These are phyloP conservation scores for Globisporangium cystogenes DNA, from an alignment of 352 stramenopile species.

Conservation along the genomic window DNA sequence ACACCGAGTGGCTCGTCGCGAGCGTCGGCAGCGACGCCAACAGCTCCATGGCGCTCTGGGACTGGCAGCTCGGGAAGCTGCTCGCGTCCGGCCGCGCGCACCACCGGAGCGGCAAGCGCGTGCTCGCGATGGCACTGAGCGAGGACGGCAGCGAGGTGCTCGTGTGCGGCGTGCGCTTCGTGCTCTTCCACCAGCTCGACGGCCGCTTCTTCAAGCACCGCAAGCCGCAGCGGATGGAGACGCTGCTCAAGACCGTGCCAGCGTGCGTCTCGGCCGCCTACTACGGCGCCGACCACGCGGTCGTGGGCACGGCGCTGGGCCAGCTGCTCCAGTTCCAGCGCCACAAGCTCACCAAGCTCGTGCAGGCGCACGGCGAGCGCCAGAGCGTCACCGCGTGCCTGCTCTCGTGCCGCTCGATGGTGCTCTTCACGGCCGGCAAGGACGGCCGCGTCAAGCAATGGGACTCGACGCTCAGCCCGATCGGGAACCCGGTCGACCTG, in stretches of 20 bases:
- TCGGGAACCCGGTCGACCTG: constrained; percentile 64
- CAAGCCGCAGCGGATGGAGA: constrained; percentile 37
- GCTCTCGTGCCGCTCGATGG: constrained; percentile 60
- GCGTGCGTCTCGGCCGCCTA: constrained; percentile 49
- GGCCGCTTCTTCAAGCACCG: constrained; percentile 66
- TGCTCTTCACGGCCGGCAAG: constrained; percentile 74
- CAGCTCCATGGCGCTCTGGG: constrained; percentile 73
- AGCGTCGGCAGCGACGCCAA: constrained; percentile 59
- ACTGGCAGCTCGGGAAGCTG: constrained; percentile 62
- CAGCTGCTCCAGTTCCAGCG: constrained; percentile 70
- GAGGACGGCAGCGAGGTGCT: constrained; percentile 69
- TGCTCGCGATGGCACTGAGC: constrained; percentile 55
- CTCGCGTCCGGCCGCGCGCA: constrained; percentile 48
- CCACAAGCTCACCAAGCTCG: constrained; percentile 37
- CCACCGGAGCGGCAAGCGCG: constrained; percentile 24
- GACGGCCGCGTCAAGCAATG: constrained; percentile 77
- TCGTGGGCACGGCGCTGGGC: constrained; percentile 59
- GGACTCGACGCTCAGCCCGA: constrained; percentile 67
- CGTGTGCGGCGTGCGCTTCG: constrained; percentile 52
- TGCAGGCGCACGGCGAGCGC: constrained; percentile 50
- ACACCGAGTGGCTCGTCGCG: constrained; percentile 49
- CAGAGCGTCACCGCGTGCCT: constrained; percentile 53
- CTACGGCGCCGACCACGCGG: constrained; percentile 40
- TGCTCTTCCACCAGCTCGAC: constrained; percentile 53
- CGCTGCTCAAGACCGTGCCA: constrained; percentile 37